Evolutionary conservation across 2,329 filamentous ascomycete genomes (phyloP), one percentile per base, ranked within the genome.

Genomic region (Verticillium longisporum): DNA sequence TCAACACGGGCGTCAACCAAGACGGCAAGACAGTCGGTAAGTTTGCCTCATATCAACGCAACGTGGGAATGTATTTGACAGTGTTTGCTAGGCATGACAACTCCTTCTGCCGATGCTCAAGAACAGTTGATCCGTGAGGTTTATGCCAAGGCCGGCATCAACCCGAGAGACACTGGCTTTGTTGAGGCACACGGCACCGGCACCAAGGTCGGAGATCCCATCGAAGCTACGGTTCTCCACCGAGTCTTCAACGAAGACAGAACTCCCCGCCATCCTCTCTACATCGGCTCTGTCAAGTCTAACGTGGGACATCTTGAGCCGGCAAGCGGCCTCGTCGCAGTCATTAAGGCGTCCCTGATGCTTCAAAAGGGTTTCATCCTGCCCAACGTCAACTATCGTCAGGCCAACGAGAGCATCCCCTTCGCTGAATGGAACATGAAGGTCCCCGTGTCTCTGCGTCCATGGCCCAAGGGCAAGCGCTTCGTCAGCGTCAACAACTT

Each of bases 131-230:
- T 76, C 57, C 61, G 66, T 58, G 62, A 65, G 3, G 68, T 69
- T 0, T 78, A 78, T 45, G 10, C 50, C 9, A 62, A 62, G 1
- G 61, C 61, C 63, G 70, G 56, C 53, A 62, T 10, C 58, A 66
- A 59, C 61, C 67, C 58, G 60, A 65, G 64, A 54, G 57, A 72
- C 21, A 67, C 65, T 1, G 62, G 59, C 2, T 77, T 74, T 33
- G 36, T 63, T 2, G 62, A 63, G 18, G 60, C 60, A 6, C 60
- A 63, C 14, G 60, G 60, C 4, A 85, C 83, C 0, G 83, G 83
- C 6, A 86, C 83, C 18, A 74, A 74, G 45, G 78, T 79, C 1
- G 84, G 84, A 2, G 83, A 86, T 62, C 82, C 82, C 0, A 77
- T 80, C 18, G 83, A 86, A 61, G 79, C 80, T 1, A 71, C 70